Conservation (phyloP, 768 basidiomycete genomes). For the Mycena metata region DNA sequence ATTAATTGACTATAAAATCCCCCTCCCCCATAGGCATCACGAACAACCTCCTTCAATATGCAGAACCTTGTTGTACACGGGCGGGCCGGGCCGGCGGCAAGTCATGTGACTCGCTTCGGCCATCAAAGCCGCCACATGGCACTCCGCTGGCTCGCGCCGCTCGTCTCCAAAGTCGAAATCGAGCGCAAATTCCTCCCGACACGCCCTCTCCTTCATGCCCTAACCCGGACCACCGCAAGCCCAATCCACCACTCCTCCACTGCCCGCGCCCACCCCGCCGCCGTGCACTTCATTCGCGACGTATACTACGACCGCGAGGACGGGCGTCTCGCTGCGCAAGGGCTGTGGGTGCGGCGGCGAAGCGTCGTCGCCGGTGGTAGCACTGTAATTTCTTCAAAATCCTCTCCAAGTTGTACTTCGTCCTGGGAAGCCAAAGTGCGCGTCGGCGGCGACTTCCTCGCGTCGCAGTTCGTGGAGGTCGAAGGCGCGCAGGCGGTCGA, state of each 20-base stretch:
- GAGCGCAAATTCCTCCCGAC: conserved; percentile 31
- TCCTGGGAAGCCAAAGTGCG: conserved; percentile 36
- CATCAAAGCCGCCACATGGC: not conserved
- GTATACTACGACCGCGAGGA: conserved; percentile 32
- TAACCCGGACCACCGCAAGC: not conserved
- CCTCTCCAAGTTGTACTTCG: too few species aligned
- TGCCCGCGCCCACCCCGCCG: not conserved
- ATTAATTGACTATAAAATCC: too few species aligned
- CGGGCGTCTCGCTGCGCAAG: conserved; percentile 1
- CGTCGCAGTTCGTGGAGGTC: conserved; percentile 37
- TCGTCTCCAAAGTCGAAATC: conserved; percentile 21
- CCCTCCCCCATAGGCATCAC: too few species aligned
- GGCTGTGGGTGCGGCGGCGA: conserved; percentile 32
- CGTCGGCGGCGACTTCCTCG: conserved; percentile 31
- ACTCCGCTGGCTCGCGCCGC: conserved; percentile 2
- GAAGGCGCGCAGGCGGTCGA: too few species aligned
- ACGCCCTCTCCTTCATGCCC: conserved; percentile 22
- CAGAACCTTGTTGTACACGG: too few species aligned
- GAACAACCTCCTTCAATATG: too few species aligned
- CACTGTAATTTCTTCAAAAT: too few species aligned
- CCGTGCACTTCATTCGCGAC: conserved; percentile 27
- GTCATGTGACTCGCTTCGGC: too few species aligned
- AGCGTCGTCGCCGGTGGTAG: not conserved
- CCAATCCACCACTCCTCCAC: not conserved
- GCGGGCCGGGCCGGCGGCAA: too few species aligned